A percentile compares a stretch with the other conserved stretches of the same genome.
Evolutionary conservation across 176 grass and related monocot species (phyloP).

Genomic region (Aegilops sharonensis): DNA sequence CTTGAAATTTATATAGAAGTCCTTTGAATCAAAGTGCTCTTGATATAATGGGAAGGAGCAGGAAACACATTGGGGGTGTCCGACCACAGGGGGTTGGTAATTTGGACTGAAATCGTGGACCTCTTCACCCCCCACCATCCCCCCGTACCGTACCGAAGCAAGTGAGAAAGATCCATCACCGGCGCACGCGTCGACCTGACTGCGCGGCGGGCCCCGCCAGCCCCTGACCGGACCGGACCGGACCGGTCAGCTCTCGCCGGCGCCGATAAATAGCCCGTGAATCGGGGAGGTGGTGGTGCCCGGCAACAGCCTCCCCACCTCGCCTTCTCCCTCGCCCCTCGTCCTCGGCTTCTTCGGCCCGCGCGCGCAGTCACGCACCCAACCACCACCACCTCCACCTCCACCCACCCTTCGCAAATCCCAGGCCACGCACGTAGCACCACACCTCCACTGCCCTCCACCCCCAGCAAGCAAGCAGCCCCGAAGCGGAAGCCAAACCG

Average conservation of each 20-base stretch:
- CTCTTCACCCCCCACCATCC: too few relatives aligned
- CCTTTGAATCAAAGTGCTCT: too few relatives aligned
- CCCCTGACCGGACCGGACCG: background rate
- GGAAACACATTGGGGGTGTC: too few relatives aligned
- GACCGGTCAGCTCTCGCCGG: too few relatives aligned
- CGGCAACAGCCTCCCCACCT: background rate
- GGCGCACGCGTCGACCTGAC: background rate
- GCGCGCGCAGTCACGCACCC: background rate
- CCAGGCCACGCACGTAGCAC: background rate
- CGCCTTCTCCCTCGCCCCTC: background rate
- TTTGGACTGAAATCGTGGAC: too few relatives aligned
- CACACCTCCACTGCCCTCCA: background rate
- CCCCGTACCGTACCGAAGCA: too few relatives aligned
- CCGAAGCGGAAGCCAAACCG: background rate
- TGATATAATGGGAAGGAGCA: too few relatives aligned
- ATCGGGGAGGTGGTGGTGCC: background rate
- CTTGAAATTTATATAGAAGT: too few relatives aligned
- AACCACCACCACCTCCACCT: constrained; percentile 15
- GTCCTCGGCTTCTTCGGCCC: background rate
- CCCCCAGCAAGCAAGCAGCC: background rate
- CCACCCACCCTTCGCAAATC: constrained; percentile 22
- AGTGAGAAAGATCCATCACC: too few relatives aligned
- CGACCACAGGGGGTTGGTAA: too few relatives aligned
- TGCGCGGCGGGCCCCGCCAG: background rate
- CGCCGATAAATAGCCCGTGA: constrained; percentile 43